Conservation (phyloP, 2,329 filamentous ascomycete species). For the Escovopsis sp. region DNA sequence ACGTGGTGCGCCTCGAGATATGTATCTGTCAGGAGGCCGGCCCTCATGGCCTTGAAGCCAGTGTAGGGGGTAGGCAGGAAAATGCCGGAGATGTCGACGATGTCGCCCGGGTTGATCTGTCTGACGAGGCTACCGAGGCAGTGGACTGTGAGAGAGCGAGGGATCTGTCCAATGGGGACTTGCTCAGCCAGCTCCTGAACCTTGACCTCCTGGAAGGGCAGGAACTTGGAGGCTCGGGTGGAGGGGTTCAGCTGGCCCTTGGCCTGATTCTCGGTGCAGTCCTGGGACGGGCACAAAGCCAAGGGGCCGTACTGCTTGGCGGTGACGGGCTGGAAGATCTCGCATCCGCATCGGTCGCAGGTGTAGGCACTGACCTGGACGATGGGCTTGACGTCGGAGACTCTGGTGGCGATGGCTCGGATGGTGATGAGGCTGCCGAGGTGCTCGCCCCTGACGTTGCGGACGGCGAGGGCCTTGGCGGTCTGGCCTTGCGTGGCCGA, state of each 20-base stretch:
- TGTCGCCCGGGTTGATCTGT: constrained; percentile 81
- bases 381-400: constrained; percentile 93
- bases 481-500: constrained; percentile 53
- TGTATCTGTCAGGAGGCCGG: constrained; percentile 90
- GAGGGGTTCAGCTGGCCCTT: constrained; percentile 90
- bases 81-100: constrained; percentile 86
- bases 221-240: constrained; percentile 89
- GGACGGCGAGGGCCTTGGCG: constrained; percentile 63
- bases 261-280: constrained; percentile 78
- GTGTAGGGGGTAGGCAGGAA: constrained; percentile 97
- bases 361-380: constrained; percentile 98
- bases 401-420: constrained; percentile 82
- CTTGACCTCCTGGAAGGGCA: constrained; percentile 96
- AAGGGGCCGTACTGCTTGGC: constrained; percentile 85
- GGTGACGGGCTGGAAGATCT: constrained; percentile 92
- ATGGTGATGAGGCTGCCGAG: constrained; percentile 88
- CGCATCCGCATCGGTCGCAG: constrained; percentile 88
- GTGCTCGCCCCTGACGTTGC: constrained; percentile 84
- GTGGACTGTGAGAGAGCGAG: constrained; percentile 74
- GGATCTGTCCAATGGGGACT: constrained; percentile 94
- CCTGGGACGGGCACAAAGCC: constrained; percentile 72
- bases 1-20: constrained; percentile 92
- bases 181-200: constrained; percentile 99
- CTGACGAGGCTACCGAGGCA: constrained; percentile 78
- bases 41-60: constrained; percentile 94